Conservation (phyloP, 2,329 filamentous ascomycete species). For the Magnaporthiopsis rhizophila region DNA sequence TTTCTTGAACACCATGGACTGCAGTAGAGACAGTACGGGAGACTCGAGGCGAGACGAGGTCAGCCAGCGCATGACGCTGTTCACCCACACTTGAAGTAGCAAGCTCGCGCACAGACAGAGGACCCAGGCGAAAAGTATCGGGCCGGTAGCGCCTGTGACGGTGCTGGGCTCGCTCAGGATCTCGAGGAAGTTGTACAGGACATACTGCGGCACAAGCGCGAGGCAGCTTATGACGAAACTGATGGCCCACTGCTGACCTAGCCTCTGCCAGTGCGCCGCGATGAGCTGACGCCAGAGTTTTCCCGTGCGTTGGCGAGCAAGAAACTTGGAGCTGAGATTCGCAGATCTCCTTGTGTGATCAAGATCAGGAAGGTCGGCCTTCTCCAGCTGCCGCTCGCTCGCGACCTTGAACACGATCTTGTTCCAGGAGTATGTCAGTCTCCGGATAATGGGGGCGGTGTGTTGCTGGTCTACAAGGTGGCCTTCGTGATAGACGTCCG, state of each 20-base stretch:
- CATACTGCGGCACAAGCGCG: slow-evolving; percentile 25
- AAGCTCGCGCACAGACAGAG: slow-evolving; percentile 22
- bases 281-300: slow-evolving; percentile 26
- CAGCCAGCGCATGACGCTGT: slow-evolving; percentile 24
- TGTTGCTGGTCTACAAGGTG: slow-evolving; percentile 27
- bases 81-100: slow-evolving; percentile 22
- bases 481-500: slow-evolving; percentile 23
- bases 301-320: slow-evolving; percentile 15
- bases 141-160: slow-evolving; percentile 13
- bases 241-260: slow-evolving; percentile 24
- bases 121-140: slow-evolving; percentile 23
- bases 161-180: slow-evolving; percentile 18
- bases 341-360: slow-evolving; percentile 21
- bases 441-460: slow-evolving; percentile 21
- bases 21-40: slow-evolving; percentile 22
- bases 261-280: slow-evolving; percentile 17
- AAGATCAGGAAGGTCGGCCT: slow-evolving; percentile 23
- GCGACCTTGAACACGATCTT: slow-evolving; percentile 21
- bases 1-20: slow-evolving; percentile 27
- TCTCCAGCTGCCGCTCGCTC: slow-evolving; percentile 21
- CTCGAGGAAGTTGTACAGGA: slow-evolving; percentile 27
- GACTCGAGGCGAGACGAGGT: slow-evolving; percentile 24
- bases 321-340: slow-evolving; percentile 16
- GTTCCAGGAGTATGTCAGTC: slow-evolving; percentile 25
- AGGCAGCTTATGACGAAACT: slow-evolving; percentile 22